phyloP scores from a whole-genome alignment of 2,329 filamentous ascomycete genomes.

The Penicillium sp. region DNA sequence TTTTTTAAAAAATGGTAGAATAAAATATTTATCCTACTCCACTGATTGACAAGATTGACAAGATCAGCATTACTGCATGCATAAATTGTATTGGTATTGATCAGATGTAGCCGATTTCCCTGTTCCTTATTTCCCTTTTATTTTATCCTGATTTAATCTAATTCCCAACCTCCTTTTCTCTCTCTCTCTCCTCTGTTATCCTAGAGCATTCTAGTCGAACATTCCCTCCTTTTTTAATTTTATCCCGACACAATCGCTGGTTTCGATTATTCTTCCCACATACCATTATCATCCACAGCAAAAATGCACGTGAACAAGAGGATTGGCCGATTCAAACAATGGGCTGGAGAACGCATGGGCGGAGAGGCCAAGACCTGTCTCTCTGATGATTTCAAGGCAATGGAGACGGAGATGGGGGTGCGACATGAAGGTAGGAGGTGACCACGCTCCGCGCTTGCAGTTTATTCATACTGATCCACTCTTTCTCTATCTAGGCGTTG shows the following conservation, averaged over 20 bases:
- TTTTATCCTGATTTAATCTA: constrained; percentile 13
- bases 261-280: constrained; percentile 5
- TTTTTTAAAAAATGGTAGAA: too few species aligned
- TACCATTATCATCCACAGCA: constrained; percentile 9
- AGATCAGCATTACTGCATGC: constrained; percentile 17
- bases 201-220: background rate
- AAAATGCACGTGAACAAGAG: constrained; percentile 74
- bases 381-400: constrained; percentile 83
- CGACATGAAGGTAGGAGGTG: constrained; percentile 71
- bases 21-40: too few species aligned
- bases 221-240: background rate
- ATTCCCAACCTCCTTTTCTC: constrained; percentile 18
- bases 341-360: constrained; percentile 96
- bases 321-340: constrained; percentile 94
- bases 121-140: background rate
- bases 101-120: background rate
- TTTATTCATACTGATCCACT: background rate
- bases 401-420: constrained; percentile 87
- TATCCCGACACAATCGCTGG: constrained; percentile 3
- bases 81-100: constrained; percentile 17
- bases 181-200: background rate
- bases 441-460: background rate
- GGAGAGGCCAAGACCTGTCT: constrained; percentile 81
- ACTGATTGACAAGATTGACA: constrained; percentile 25
- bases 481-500: constrained; percentile 70